These are phyloP conservation scores for Mortierella sp. DNA, from an alignment of 371 early-diverging fungal species.

Conservation along the genomic window DNA sequence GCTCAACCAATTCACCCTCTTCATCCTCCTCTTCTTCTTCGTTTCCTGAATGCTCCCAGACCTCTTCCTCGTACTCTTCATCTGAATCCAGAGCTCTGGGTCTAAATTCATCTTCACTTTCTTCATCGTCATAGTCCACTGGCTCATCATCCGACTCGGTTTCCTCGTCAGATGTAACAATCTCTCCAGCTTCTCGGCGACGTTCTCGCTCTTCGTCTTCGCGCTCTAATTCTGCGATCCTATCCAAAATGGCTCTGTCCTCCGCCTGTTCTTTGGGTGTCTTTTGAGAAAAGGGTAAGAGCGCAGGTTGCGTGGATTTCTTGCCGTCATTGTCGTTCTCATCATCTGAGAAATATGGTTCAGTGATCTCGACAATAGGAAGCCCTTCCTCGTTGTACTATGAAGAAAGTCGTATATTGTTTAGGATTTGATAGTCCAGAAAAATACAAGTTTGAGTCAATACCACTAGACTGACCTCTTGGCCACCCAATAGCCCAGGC, in stretches of 20 bases:
- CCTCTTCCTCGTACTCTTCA: constrained; percentile 53
- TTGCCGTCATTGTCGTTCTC: constrained; percentile 64
- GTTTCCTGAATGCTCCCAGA: constrained; percentile 36
- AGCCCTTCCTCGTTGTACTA: constrained; percentile 91
- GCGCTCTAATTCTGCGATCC: constrained; percentile 58
- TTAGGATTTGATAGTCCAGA: neutral
- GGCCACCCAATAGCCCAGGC: constrained; percentile 55
- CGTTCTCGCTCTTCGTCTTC: constrained; percentile 69
- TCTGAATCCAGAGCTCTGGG: constrained; percentile 50
- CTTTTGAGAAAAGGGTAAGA: constrained; percentile 47
- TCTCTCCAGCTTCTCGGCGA: constrained; percentile 66
- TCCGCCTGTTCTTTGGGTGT: constrained; percentile 65
- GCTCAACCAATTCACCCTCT: neutral
- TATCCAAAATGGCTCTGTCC: constrained; percentile 63
- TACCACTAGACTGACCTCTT: constrained; percentile 24
- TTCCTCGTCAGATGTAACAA: constrained; percentile 68
- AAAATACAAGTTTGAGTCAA: neutral
- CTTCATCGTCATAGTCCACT: constrained; percentile 41
- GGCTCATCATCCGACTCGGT: constrained; percentile 59
- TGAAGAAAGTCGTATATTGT: neutral
- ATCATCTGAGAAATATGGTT: constrained; percentile 73
- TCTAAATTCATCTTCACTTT: constrained; percentile 49
- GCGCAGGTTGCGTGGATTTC: constrained; percentile 1
- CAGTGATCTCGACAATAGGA: constrained; percentile 89
- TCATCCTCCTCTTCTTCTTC: constrained; percentile 45